Evolutionary conservation across 148 eudicot species (phyloP).

Genomic region (Silene latifolia): DNA sequence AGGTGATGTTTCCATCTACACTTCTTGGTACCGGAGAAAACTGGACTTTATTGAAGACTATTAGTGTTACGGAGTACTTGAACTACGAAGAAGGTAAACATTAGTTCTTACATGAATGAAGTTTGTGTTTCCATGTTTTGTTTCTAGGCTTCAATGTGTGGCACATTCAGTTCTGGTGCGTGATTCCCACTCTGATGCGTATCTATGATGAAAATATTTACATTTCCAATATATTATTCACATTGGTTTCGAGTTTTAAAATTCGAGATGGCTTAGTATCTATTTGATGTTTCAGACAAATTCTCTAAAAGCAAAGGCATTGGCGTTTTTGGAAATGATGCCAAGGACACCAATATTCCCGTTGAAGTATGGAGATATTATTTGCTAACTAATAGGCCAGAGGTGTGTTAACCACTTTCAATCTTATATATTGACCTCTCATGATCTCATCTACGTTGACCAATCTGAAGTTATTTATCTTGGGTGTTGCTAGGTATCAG

Average conservation of each 20-base stretch:
- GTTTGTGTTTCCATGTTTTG: not conserved
- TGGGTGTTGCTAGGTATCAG: constrained; percentile 59
- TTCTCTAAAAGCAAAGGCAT: constrained; percentile 94
- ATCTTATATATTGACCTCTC: not conserved
- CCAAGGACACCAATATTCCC: constrained; percentile 82
- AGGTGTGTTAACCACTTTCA: constrained; percentile 38
- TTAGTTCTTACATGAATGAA: constrained; percentile 4
- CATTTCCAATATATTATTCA: too few relatives aligned
- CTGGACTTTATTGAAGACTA: constrained; percentile 91
- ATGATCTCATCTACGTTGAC: not conserved
- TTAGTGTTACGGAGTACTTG: constrained; percentile 88
- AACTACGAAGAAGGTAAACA: constrained; percentile 83
- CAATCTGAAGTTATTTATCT: constrained; percentile 16
- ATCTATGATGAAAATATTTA: not conserved
- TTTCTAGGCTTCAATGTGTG: not conserved
- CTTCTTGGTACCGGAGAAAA: constrained; percentile 84
- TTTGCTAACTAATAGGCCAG: constrained; percentile 86
- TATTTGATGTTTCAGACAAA: constrained; percentile 50
- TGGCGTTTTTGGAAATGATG: constrained; percentile 98
- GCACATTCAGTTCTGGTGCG: not conserved
- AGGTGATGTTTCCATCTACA: constrained; percentile 93
- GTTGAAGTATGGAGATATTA: constrained; percentile 98
- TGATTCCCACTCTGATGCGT: not conserved
- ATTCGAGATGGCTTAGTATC: not conserved
- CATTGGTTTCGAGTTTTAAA: not conserved